Conservation (phyloP, 345 rosid genomes). For the Lepidium africanum region DNA sequence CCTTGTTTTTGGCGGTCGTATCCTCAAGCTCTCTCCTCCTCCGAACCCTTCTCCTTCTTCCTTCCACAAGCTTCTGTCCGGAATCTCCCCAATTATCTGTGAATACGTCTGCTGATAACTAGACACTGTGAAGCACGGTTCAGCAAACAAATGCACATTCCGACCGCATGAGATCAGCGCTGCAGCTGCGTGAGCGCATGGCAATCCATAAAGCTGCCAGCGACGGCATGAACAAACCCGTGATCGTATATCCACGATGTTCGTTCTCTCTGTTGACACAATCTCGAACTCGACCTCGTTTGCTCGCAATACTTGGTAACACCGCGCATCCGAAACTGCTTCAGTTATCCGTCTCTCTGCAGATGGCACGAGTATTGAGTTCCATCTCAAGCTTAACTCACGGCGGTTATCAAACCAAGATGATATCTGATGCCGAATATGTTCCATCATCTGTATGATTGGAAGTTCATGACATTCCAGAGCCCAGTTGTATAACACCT, state of each 20-base stretch:
- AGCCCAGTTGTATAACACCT: conserved; percentile 83
- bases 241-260: conserved; percentile 79
- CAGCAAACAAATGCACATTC: conserved; percentile 70
- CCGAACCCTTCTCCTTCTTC: conserved; percentile 57
- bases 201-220: conserved; percentile 93
- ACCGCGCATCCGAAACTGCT: conserved; percentile 77
- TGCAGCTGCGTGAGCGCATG: conserved; percentile 97
- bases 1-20: conserved; percentile 85
- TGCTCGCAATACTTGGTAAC: conserved; percentile 96
- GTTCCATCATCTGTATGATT: conserved; percentile 90
- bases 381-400: conserved; percentile 75
- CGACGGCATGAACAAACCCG: conserved; percentile 88
- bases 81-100: conserved; percentile 56
- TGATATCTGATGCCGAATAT: conserved; percentile 54
- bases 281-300: conserved; percentile 97
- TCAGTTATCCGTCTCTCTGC: conserved; percentile 82
- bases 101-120: conserved; percentile 77
- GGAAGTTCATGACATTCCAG: conserved; percentile 96
- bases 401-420: conserved; percentile 65
- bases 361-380: conserved; percentile 80
- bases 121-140: conserved; percentile 71
- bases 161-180: conserved; percentile 91
- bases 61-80: conserved; percentile 63
- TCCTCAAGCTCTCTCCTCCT: conserved; percentile 50
- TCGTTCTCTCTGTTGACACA: conserved; percentile 92